These are phyloP conservation scores for Lavandula angustifolia DNA, from an alignment of 257 asterid genomes.

Conservation along the genomic window DNA sequence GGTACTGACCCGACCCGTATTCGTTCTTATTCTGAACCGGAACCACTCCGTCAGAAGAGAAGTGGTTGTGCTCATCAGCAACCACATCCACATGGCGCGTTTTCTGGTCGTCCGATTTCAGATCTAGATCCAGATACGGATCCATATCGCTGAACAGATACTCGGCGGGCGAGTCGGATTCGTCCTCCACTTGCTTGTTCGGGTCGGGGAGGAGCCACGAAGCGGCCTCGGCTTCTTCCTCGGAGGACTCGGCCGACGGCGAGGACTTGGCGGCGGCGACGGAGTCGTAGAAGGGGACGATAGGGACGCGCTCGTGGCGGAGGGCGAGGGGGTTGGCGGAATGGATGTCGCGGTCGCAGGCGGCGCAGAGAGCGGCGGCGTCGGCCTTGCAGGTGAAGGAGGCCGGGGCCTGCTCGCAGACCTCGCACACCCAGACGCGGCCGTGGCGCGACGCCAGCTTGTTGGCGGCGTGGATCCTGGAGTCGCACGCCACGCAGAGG, in stretches of 20 bases:
- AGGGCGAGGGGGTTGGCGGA: conserved; percentile 76
- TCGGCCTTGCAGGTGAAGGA: conserved; percentile 62
- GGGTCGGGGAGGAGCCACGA: conserved; percentile 53
- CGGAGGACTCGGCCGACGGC: conserved; percentile 37
- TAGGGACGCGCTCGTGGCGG: conserved; percentile 81
- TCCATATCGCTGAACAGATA: conserved; percentile 59
- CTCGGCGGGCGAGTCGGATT: conserved; percentile 50
- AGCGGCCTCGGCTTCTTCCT: conserved; percentile 51
- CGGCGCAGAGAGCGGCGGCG: too few species aligned
- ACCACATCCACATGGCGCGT: conserved; percentile 25
- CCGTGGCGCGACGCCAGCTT: conserved; percentile 80
- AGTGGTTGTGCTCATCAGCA: conserved; percentile 34
- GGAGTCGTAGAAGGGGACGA: conserved; percentile 67
- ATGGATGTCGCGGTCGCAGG: too few species aligned
- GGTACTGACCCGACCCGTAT: conserved; percentile 41
- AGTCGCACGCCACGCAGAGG: conserved; percentile 67
- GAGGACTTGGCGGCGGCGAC: conserved; percentile 36
- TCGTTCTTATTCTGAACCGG: conserved; percentile 61
- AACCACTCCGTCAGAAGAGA: conserved; percentile 68
- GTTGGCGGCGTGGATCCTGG: conserved; percentile 72
- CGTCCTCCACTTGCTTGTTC: conserved; percentile 28
- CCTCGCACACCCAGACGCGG: conserved; percentile 80
- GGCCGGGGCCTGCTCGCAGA: conserved; percentile 89
- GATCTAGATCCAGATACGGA: conserved; percentile 58
- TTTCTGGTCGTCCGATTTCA: conserved; percentile 51